These are phyloP conservation scores for Saxophila tyrrhenica DNA, from an alignment of 495 filamentous ascomycete genomes.

Conservation along the genomic window DNA sequence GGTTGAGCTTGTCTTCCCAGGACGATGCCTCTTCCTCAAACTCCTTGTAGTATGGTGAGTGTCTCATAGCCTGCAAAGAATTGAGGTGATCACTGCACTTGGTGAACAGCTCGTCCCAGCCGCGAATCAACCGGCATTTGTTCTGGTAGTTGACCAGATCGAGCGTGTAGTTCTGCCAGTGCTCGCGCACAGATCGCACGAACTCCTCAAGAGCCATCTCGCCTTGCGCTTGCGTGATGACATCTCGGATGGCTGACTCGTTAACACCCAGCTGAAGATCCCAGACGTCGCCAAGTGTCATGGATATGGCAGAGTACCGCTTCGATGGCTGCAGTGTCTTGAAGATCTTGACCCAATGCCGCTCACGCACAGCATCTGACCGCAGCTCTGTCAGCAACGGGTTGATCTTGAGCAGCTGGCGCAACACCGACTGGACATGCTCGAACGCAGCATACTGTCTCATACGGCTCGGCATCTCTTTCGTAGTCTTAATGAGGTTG, in stretches of 20 bases:
- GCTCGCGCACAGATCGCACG: constrained; percentile 90
- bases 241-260: constrained; percentile 76
- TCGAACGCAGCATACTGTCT: constrained; percentile 98
- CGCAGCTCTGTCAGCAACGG: constrained; percentile 80
- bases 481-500: constrained; percentile 89
- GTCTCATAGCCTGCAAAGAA: constrained; percentile 94
- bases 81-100: constrained; percentile 98
- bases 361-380: constrained; percentile 88
- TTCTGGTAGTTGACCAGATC: constrained; percentile 96
- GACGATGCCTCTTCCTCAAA: constrained; percentile 93
- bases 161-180: constrained; percentile 86
- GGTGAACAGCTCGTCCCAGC: constrained; percentile 96
- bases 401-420: constrained; percentile 80
- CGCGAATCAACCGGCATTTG: constrained; percentile 91
- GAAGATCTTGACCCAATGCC: constrained; percentile 96
- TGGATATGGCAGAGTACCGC: constrained; percentile 80
- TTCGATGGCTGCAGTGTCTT: constrained; percentile 84
- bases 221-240: constrained; percentile 90
- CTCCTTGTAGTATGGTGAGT: constrained; percentile 97
- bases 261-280: constrained; percentile 80
- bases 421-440: constrained; percentile 86
- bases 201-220: constrained; percentile 99
- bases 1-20: constrained; percentile 97
- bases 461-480: constrained; percentile 98
- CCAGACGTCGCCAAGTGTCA: constrained; percentile 96